phyloP scores from a whole-genome alignment of 1,139 yeast genomes.

The Martiniozyma asiatica region DNA sequence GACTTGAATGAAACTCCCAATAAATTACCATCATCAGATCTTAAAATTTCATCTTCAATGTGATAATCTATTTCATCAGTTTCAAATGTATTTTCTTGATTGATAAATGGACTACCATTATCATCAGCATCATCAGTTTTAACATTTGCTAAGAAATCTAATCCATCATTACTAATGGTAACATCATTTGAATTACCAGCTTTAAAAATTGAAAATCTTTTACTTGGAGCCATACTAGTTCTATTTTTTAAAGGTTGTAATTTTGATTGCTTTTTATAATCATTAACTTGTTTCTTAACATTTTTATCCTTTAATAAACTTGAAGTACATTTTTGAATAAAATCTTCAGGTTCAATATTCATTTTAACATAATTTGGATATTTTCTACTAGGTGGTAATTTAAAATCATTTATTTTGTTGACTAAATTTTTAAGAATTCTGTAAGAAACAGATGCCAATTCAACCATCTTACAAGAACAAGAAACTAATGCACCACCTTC shows the following conservation, averaged over 20 bases:
- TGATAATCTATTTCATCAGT: slow-evolving; percentile 7
- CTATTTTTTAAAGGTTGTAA: neutral
- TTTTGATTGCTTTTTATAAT: slow-evolving; percentile 8
- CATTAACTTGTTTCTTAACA: slow-evolving; percentile 18
- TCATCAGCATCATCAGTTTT: slow-evolving; percentile 13
- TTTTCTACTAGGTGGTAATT: slow-evolving; percentile 48
- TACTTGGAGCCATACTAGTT: slow-evolving; percentile 13
- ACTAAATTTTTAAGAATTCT: slow-evolving; percentile 21
- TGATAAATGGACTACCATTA: slow-evolving; percentile 18
- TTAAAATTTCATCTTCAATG: slow-evolving; percentile 33
- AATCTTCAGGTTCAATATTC: slow-evolving; percentile 50
- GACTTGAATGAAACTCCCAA: slow-evolving; percentile 76
- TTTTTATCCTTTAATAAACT: slow-evolving; percentile 42
- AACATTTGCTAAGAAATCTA: slow-evolving; percentile 30
- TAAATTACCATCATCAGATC: slow-evolving; percentile 27
- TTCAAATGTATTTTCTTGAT: slow-evolving; percentile 12
- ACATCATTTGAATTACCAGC: slow-evolving; percentile 44
- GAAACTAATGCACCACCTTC: slow-evolving; percentile 59
- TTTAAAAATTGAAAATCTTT: slow-evolving; percentile 50
- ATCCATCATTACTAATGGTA: slow-evolving; percentile 47
- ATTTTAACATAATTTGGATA: slow-evolving; percentile 61
- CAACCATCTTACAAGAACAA: slow-evolving; percentile 53
- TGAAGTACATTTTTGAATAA: slow-evolving; percentile 47
- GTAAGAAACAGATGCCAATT: slow-evolving; percentile 37
- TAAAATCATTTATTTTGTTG: slow-evolving; percentile 61